These are phyloP conservation scores for Neodidymelliopsis sp. DNA, from an alignment of 2,329 filamentous ascomycete genomes.

Conservation along the genomic window DNA sequence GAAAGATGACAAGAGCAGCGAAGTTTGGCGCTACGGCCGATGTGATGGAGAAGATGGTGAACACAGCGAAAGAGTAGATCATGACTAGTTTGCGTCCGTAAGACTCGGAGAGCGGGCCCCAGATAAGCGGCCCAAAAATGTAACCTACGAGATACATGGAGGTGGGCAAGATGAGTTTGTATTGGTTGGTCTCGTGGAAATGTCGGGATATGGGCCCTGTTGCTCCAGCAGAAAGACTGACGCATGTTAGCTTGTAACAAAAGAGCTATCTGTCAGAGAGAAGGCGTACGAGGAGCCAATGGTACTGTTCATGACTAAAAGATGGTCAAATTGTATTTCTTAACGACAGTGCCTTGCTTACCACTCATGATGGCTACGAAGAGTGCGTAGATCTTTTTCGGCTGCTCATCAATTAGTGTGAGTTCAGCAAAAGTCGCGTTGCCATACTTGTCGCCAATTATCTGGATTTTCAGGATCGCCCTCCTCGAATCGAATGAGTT, in stretches of 20 bases:
- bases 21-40: slow-evolving; percentile 55
- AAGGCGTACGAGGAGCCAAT: slow-evolving; percentile 62
- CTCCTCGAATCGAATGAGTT: slow-evolving; percentile 49
- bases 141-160: slow-evolving; percentile 61
- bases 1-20: slow-evolving; percentile 53
- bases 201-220: slow-evolving; percentile 64
- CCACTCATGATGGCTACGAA: slow-evolving; percentile 63
- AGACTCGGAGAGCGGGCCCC: slow-evolving; percentile 54
- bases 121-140: slow-evolving; percentile 53
- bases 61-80: slow-evolving; percentile 58
- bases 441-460: slow-evolving; percentile 49
- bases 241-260: neutral
- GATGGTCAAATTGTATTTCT: neutral
- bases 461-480: slow-evolving; percentile 53
- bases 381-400: slow-evolving; percentile 63
- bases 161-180: slow-evolving; percentile 56
- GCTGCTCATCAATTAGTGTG: slow-evolving; percentile 45
- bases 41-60: slow-evolving; percentile 56
- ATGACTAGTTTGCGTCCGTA: slow-evolving; percentile 58
- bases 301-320: slow-evolving; percentile 66
- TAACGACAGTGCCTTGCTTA: slow-evolving; percentile 39
- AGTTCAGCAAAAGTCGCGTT: neutral
- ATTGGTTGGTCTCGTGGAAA: slow-evolving; percentile 61
- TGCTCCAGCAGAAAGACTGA: slow-evolving; percentile 66
- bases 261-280: neutral